phyloP scores from a whole-genome alignment of 176 grass and related monocot species.

The Oryza glumipatula region DNA sequence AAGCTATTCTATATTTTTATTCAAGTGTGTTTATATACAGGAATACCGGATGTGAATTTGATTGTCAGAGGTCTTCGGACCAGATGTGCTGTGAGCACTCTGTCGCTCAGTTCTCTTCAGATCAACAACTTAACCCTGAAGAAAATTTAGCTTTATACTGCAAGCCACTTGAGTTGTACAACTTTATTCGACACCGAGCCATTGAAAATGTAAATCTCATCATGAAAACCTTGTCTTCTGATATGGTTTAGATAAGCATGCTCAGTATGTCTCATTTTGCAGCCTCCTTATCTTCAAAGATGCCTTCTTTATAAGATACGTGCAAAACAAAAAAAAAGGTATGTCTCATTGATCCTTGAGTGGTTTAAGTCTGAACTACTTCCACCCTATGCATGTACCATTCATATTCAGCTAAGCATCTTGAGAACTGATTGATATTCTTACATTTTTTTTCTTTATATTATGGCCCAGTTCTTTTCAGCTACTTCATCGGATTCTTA shows the following conservation, averaged over 20 bases:
- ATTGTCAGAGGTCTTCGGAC: conserved; percentile 56
- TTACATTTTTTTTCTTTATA: not conserved
- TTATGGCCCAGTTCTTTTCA: too few relatives aligned
- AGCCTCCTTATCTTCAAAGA: conserved; percentile 90
- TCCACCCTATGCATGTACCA: not conserved
- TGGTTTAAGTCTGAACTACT: not conserved
- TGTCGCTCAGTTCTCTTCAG: conserved; percentile 41
- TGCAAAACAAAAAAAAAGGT: conserved; percentile 79
- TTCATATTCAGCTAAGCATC: conserved; percentile 25
- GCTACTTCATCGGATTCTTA: too few relatives aligned
- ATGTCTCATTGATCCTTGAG: conserved; percentile 32
- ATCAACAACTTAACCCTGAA: conserved; percentile 69
- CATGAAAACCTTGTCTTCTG: conserved; percentile 18
- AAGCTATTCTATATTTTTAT: conserved; percentile 26
- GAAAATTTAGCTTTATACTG: conserved; percentile 64
- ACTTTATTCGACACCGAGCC: conserved; percentile 62
- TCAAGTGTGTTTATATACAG: conserved; percentile 36
- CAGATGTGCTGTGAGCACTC: conserved; percentile 65
- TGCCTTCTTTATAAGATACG: conserved; percentile 76
- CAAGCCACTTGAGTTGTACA: conserved; percentile 66
- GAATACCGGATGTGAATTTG: conserved; percentile 50
- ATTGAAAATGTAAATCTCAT: conserved; percentile 58
- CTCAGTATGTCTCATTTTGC: conserved; percentile 32
- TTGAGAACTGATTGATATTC: conserved; percentile 1
- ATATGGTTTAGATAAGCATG: conserved; percentile 24